Percentiles rank a stretch among this genome's conserved stretches.
phyloP scores from a whole-genome alignment of 164 flowering plant species.

The Vitis cinerea region DNA sequence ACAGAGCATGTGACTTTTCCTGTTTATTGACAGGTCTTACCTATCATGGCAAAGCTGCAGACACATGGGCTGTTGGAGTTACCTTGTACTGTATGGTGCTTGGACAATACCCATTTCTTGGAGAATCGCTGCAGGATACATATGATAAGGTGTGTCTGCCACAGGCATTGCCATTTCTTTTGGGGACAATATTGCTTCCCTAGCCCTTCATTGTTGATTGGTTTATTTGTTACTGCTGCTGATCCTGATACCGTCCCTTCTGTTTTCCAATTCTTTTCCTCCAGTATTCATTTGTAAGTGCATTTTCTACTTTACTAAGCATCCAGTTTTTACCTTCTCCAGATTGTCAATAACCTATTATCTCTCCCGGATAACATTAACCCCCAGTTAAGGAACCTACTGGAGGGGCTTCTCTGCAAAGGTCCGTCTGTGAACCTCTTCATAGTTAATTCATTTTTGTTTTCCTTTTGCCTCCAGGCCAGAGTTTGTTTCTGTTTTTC shows the following conservation, averaged over 20 bases:
- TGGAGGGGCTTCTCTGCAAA: conserved; percentile 87
- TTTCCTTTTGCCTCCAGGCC: neutral
- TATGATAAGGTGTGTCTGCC: conserved; percentile 71
- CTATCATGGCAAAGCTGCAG: conserved; percentile 90
- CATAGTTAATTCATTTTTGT: neutral
- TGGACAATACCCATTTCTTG: conserved; percentile 88
- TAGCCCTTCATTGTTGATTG: neutral
- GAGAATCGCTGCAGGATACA: conserved; percentile 88
- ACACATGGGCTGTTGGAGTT: conserved; percentile 95
- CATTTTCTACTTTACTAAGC: too few species aligned
- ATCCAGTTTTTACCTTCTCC: too few species aligned
- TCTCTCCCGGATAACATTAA: conserved; percentile 50
- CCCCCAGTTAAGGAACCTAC: conserved; percentile 56
- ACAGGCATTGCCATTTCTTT: neutral
- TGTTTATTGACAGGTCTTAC: conserved; percentile 56
- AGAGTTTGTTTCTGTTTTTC: neutral
- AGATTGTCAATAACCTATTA: conserved; percentile 24
- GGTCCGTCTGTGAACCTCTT: conserved; percentile 34
- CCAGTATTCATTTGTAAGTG: neutral
- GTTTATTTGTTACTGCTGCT: neutral
- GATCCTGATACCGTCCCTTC: too few species aligned
- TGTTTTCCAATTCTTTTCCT: too few species aligned
- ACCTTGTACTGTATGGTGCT: conserved; percentile 78
- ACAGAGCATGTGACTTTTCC: neutral
- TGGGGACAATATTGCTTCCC: neutral